Percentiles rank a stretch among this genome's conserved stretches.
These are phyloP conservation scores for Huntiella abstrusa DNA, from an alignment of 2,329 filamentous ascomycete species.

Conservation along the genomic window DNA sequence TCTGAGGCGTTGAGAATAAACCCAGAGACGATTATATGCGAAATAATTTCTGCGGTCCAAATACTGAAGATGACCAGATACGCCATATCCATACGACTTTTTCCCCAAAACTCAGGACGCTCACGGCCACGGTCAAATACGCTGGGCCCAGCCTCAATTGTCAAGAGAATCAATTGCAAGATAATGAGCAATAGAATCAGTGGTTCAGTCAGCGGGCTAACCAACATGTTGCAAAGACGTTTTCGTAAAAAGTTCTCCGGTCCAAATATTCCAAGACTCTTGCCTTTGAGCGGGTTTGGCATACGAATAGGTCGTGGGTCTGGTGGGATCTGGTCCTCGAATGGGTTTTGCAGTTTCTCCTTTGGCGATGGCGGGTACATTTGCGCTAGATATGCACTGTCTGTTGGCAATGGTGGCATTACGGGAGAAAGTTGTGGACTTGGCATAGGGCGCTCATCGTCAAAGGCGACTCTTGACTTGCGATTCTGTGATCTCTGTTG, in stretches of 20 bases:
- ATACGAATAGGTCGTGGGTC: constrained; percentile 11
- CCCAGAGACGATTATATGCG: constrained; percentile 80
- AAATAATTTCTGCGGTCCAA: constrained; percentile 70
- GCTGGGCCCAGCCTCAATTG: constrained; percentile 58
- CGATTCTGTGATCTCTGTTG: constrained; percentile 44
- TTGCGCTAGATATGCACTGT: constrained; percentile 35
- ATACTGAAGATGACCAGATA: constrained; percentile 70
- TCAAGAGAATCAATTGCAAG: constrained; percentile 70
- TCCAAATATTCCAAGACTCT: constrained; percentile 67
- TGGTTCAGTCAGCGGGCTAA: constrained; percentile 74
- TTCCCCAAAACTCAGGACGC: constrained; percentile 47
- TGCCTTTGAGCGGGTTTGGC: constrained; percentile 66
- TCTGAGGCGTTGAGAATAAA: constrained; percentile 79
- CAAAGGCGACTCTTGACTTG: constrained; percentile 37
- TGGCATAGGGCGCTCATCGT: constrained; percentile 29
- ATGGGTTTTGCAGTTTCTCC: constrained; percentile 9
- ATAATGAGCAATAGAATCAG: constrained; percentile 74
- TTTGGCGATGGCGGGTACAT: constrained; percentile 16
- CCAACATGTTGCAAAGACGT: constrained; percentile 62
- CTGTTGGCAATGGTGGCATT: constrained; percentile 18
- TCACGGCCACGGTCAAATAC: constrained; percentile 46
- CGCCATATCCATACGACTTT: constrained; percentile 53
- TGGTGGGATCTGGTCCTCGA: constrained; percentile 12
- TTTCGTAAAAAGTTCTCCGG: constrained; percentile 57
- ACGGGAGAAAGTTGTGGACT: constrained; percentile 14